phyloP scores from a whole-genome alignment of 2,329 filamentous ascomycete species.

The Monosporascus ibericus region DNA sequence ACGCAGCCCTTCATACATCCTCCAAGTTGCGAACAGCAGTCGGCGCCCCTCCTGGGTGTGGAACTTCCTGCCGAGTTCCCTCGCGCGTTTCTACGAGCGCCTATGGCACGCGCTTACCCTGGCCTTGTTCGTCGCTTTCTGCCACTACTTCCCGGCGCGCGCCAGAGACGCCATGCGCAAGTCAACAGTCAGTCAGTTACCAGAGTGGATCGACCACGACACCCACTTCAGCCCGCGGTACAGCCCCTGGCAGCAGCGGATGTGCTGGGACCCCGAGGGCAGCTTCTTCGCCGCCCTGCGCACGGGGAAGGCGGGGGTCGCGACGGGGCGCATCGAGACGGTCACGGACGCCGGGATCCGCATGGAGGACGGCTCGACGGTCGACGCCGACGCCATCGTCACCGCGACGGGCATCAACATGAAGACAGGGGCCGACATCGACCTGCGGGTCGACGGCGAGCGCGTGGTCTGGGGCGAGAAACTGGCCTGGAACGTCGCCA shows the following conservation, averaged over 20 bases:
- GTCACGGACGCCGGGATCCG: slow-evolving; percentile 42
- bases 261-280: slow-evolving; percentile 59
- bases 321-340: slow-evolving; percentile 46
- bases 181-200: slow-evolving; percentile 43
- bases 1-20: slow-evolving; percentile 66
- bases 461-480: slow-evolving; percentile 40
- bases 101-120: background rate
- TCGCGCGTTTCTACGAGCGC: background rate
- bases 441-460: slow-evolving; percentile 47
- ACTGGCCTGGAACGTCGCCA: slow-evolving; percentile 57
- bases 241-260: slow-evolving; percentile 65
- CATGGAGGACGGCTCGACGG: slow-evolving; percentile 39
- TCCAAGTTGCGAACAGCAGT: slow-evolving; percentile 42
- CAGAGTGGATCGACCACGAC: slow-evolving; percentile 45
- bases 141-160: slow-evolving; percentile 41
- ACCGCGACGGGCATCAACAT: slow-evolving; percentile 63
- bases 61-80: slow-evolving; percentile 30
- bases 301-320: slow-evolving; percentile 37
- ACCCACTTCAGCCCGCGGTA: slow-evolving; percentile 61
- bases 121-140: slow-evolving; percentile 35
- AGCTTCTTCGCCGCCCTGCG: slow-evolving; percentile 50
- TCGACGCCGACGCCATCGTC: slow-evolving; percentile 61
- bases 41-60: slow-evolving; percentile 29
- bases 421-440: slow-evolving; percentile 47
- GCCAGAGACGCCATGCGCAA: slow-evolving; percentile 42